Evolutionary conservation across 345 rosid genomes (phyloP).

Genomic region (Acer yangbiense): DNA sequence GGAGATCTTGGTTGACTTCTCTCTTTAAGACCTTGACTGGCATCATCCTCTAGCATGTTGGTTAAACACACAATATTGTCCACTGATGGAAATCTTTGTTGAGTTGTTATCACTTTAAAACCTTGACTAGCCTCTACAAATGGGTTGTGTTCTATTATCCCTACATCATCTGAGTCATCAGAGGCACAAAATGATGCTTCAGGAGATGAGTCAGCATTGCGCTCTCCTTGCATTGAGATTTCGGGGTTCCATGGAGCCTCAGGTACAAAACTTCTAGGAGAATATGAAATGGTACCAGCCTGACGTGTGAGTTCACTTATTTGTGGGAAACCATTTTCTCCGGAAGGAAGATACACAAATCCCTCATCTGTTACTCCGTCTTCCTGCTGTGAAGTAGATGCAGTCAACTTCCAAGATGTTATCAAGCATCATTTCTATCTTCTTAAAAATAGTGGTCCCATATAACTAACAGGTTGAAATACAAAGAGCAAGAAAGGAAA

Average conservation of each 20-base stretch:
- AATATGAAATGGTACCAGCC: constrained; percentile 26
- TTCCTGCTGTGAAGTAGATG: constrained; percentile 41
- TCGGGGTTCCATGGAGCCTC: constrained; percentile 61
- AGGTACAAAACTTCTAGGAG: constrained; percentile 42
- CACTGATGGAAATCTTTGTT: constrained; percentile 16
- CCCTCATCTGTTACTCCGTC: constrained; percentile 53
- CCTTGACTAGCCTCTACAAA: constrained; percentile 13
- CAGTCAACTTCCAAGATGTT: constrained; percentile 9
- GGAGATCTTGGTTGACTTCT: constrained; percentile 1
- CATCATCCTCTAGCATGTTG: background rate
- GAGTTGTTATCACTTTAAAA: constrained; percentile 30
- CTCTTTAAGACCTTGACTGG: background rate
- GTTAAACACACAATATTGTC: constrained; percentile 24
- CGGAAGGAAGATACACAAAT: constrained; percentile 55
- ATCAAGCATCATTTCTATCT: background rate
- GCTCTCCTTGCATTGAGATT: constrained; percentile 43
- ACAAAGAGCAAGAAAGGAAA: background rate
- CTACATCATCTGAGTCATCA: constrained; percentile 63
- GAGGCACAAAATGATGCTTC: constrained; percentile 44
- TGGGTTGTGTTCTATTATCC: constrained; percentile 45
- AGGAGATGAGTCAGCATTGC: constrained; percentile 33
- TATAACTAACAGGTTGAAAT: background rate
- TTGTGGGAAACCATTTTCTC: constrained; percentile 52
- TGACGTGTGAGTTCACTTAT: constrained; percentile 42
- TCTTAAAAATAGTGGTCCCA: background rate